Base-by-base conservation (phyloP, 768 basidiomycete genomes). In the Rhodotorula taiwanensis region DNA sequence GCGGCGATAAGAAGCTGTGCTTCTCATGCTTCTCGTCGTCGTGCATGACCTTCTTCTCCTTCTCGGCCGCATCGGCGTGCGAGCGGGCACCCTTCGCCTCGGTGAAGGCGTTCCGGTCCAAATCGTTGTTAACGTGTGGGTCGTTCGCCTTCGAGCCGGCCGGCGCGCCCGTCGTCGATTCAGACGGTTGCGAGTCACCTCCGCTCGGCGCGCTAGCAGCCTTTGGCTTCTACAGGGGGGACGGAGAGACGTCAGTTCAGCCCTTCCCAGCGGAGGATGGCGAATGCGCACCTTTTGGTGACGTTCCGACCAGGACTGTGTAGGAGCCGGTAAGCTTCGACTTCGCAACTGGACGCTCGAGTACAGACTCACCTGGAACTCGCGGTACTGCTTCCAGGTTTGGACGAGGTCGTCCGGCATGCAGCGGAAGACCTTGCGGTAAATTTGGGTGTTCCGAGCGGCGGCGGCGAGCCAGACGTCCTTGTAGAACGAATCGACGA, bases 371-470 rank as follows among this genome's bases (percentile, higher is more conserved):
- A 61, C 67, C 52, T 69, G 67, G 62, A 69, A 97, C 66, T 93
- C 88, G 73, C 86, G 93, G 77, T 86, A 97, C 72, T 90, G 87
- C 72, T 92, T 92, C 94, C 94, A 99, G 0, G 93, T 94, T 3
- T 86, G 86, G 63, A 97, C 83, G 28, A 84, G 79, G 74, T 99
- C 93, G 74, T 98, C 94, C 9, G 95, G 94, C 57, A 93, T 79
- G 41, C 87, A 86, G 71, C 90, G 86, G 79, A 99, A 99, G 6
- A 97, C 91, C 74, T 88, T 93, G 58, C 92, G 86, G 77, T 83
- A 97, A 67, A 97, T 90, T 74, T 94, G 89, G 65, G 94, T 99
- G 75, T 98, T 99, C 71, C 92, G 86, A 27, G 83, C 83, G 1
- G 94, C 92, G 52, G 83, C 66, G 11, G 65, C 70, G 50, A 72